A percentile compares a stretch with the other conserved stretches of the same genome.
Conservation (phyloP, 768 basidiomycete species). For the Phlebiopsis flavidoalba region DNA sequence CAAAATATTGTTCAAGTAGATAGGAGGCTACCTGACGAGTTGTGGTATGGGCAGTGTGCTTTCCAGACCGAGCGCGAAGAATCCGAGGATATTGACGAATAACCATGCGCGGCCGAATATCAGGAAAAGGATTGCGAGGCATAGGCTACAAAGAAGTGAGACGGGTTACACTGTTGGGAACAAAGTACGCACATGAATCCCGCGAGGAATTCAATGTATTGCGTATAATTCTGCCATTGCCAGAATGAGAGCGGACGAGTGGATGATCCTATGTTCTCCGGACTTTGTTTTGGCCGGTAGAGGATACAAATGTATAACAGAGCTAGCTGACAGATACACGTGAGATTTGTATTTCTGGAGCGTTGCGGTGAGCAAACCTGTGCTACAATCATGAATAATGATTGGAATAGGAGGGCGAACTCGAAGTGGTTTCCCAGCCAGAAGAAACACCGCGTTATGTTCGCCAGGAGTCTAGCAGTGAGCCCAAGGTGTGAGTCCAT, state of each 20-base stretch:
- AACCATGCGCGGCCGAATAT: constrained; percentile 61
- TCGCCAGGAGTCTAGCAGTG: constrained; percentile 59
- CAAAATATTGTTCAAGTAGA: not conserved
- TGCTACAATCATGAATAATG: constrained; percentile 78
- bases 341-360: not conserved
- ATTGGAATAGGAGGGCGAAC: constrained; percentile 71
- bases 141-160: constrained; percentile 35
- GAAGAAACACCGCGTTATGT: constrained; percentile 87
- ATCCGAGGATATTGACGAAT: constrained; percentile 65
- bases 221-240: constrained; percentile 78
- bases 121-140: constrained; percentile 67
- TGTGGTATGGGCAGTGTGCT: constrained; percentile 87
- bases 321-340: constrained; percentile 47
- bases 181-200: constrained; percentile 56
- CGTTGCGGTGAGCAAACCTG: constrained; percentile 46
- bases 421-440: constrained; percentile 84
- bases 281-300: constrained; percentile 56
- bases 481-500: not conserved
- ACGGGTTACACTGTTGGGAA: not conserved
- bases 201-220: constrained; percentile 80
- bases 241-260: constrained; percentile 72
- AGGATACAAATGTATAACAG: constrained; percentile 78
- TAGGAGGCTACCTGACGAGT: constrained; percentile 53
- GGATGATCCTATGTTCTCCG: constrained; percentile 56
- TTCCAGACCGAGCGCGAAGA: constrained; percentile 75